phyloP scores from a whole-genome alignment of 2,329 filamentous ascomycete species.

The Dactylellina sp. region DNA sequence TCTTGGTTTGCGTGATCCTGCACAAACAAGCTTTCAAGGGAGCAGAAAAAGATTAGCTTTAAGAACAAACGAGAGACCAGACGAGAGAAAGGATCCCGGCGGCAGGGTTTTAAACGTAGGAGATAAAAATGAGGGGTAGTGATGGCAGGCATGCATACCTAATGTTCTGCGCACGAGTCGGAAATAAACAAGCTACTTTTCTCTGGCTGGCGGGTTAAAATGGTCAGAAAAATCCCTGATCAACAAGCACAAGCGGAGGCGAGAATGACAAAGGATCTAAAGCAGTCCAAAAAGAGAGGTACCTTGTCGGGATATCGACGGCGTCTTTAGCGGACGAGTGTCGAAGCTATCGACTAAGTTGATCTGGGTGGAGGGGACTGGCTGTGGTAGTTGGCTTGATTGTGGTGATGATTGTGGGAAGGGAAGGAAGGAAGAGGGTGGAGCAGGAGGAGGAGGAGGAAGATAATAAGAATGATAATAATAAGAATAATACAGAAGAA shows the following conservation, averaged over 20 bases:
- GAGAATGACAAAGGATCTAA: not conserved
- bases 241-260: constrained; percentile 13
- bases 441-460: constrained; percentile 29
- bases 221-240: constrained; percentile 5
- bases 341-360: too few species aligned
- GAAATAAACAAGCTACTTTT: constrained; percentile 56
- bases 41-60: constrained; percentile 60
- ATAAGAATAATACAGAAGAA: not conserved
- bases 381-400: too few species aligned
- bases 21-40: constrained; percentile 50
- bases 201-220: constrained; percentile 18
- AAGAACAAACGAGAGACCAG: not conserved
- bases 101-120: not conserved
- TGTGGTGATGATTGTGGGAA: constrained; percentile 57
- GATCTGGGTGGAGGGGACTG: too few species aligned
- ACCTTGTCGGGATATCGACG: constrained; percentile 19
- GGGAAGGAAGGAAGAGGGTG: constrained; percentile 60
- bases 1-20: constrained; percentile 62
- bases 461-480: not conserved
- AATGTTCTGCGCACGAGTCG: constrained; percentile 57
- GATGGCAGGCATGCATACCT: constrained; percentile 46
- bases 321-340: constrained; percentile 27
- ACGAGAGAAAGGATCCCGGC: constrained; percentile 45
- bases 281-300: not conserved
- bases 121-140: constrained; percentile 30